Evolutionary conservation across 2,329 filamentous ascomycete genomes (phyloP).

Genomic region (Graphilbum fragrans): DNA sequence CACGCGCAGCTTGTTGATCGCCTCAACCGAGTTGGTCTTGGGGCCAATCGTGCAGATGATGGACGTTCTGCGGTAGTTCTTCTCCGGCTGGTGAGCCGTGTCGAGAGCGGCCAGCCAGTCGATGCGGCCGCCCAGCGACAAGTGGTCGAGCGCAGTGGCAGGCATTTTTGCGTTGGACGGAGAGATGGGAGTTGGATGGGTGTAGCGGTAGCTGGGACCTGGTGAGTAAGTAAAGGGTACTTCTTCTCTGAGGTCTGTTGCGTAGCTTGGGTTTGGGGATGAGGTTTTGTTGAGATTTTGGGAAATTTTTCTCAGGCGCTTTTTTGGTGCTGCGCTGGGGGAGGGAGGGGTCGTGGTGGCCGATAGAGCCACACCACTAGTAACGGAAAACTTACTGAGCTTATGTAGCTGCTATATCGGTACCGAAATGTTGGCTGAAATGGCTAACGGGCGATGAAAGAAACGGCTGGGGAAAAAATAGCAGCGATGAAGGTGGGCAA

Average conservation of each 20-base stretch:
- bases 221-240: not conserved
- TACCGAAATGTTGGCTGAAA: no score
- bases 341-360: not conserved
- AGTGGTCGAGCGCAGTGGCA: constrained; percentile 70
- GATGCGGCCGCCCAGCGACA: constrained; percentile 61
- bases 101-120: constrained; percentile 62
- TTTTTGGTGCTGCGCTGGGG: not conserved
- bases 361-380: not conserved
- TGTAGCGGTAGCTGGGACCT: no score
- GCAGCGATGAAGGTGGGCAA: not conserved
- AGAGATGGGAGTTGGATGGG: not conserved
- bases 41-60: constrained; percentile 99
- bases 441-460: no score
- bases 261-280: not conserved
- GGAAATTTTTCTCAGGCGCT: not conserved
- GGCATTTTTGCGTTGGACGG: constrained; percentile 27
- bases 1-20: constrained; percentile 86
- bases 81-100: constrained; percentile 75
- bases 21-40: constrained; percentile 97
- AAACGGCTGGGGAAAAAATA: not conserved
- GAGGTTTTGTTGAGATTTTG: not conserved
- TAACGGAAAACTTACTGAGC: no score
- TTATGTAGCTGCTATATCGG: no score
- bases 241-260: not conserved
- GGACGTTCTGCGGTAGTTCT: constrained; percentile 89